Base-by-base conservation (phyloP, 1,284 basidiomycete genomes). In the Pholiota adiposa region DNA sequence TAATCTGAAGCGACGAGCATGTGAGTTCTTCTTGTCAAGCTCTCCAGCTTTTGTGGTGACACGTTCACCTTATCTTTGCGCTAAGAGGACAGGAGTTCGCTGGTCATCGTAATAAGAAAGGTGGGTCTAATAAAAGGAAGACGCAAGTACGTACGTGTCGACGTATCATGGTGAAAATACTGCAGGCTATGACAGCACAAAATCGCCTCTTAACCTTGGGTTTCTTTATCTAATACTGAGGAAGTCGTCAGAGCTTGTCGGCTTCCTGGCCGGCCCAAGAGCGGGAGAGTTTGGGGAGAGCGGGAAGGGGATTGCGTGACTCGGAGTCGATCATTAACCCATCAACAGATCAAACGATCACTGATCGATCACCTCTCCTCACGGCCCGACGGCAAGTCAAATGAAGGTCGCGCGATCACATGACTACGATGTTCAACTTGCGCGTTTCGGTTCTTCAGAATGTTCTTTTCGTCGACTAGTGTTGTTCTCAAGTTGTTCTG, bases 361-460 rank as follows among this genome's bases (percentile, higher is more conserved):
- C n/a, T n/a, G n/a, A n/a, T n/a, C n/a, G n/a, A n/a, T n/a, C n/a
- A n/a, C n/a, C n/a, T n/a, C n/a, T n/a, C n/a, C n/a, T n/a, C n/a
- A n/a, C 44, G 44, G 23, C 23, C 23, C 44, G 44, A 7, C 36
- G 4, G 9, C 9, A 16, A 7, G 23, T 43, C 19, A 23, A n/a
- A 34, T 34, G 59, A 56, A n/a, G 27, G 29, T 55, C 53, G 18
- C 44, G 54, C 63, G 60, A 36, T 62, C 63, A 64, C 52, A 57
- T 64, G 63, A 21, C 27, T 12, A n/a, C n/a, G 29, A 63, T 60
- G 60, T 64, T 57, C 60, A 61, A 61, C 23, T 56, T 56, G 1
- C 46, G 48, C 44, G 55, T 46, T 33, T 40, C 18, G 43, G 29
- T n/a, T 14, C 38, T 19, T 21, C 19, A 14, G 18, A 29, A 38